These are phyloP conservation scores for Fragilariopsis cylindrus DNA, from an alignment of 108 stramenopile species.

Conservation along the genomic window DNA sequence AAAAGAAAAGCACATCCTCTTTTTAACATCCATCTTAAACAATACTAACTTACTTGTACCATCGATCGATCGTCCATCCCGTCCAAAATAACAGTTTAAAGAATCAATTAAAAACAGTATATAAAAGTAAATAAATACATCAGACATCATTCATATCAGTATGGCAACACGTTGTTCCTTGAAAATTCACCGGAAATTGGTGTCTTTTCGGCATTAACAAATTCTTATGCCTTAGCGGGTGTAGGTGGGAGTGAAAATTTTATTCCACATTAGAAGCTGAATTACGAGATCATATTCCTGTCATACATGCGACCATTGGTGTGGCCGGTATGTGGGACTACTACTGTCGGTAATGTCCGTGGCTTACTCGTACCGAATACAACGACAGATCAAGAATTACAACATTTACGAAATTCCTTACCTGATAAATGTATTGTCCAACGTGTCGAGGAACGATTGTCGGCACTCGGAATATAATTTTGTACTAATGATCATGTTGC, in stretches of 20 bases:
- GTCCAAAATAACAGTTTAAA: no score
- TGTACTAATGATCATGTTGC: constrained; percentile 99
- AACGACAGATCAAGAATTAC: constrained; percentile 95
- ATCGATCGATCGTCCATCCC: no score
- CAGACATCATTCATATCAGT: constrained; percentile 1
- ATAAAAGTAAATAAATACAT: no score
- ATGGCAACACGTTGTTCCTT: constrained; percentile 89
- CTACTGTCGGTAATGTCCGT: constrained; percentile 95
- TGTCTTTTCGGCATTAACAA: constrained; percentile 96
- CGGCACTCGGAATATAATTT: constrained; percentile 97
- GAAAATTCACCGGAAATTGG: constrained; percentile 98
- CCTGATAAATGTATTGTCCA: constrained; percentile 96
- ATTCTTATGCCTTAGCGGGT: constrained; percentile 86
- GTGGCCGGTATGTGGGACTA: constrained; percentile 96
- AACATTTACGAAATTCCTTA: constrained; percentile 95
- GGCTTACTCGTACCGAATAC: constrained; percentile 97
- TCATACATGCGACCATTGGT: constrained; percentile 95
- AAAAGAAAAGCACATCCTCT: no score
- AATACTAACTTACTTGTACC: no score
- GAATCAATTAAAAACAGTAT: no score
- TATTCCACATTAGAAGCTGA: constrained; percentile 94
- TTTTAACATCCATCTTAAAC: no score
- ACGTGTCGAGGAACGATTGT: constrained; percentile 96
- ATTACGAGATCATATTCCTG: constrained; percentile 95
- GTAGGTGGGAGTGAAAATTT: constrained; percentile 96